phyloP scores from a whole-genome alignment of 768 basidiomycete genomes.

The Nidularia pulvinata region DNA sequence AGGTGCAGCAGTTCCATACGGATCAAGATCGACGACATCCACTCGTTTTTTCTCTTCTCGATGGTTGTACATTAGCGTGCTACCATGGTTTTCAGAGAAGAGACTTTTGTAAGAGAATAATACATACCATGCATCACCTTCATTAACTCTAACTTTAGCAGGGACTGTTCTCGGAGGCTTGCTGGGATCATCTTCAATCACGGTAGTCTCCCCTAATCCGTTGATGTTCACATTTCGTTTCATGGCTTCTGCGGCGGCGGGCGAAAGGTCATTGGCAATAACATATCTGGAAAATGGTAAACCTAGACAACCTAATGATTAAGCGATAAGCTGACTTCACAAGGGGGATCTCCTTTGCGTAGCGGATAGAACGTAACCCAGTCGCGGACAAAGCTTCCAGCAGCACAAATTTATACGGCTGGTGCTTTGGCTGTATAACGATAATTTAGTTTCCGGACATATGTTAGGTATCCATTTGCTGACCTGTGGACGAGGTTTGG shows the following conservation, averaged over 20 bases:
- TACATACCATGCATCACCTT: constrained; percentile 92
- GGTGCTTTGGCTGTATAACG: constrained; percentile 14
- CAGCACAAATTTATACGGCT: constrained; percentile 69
- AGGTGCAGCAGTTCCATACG: constrained; percentile 96
- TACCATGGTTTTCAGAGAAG: constrained; percentile 21
- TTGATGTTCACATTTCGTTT: constrained; percentile 84
- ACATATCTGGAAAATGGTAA: constrained; percentile 61
- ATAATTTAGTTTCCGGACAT: too few relatives aligned
- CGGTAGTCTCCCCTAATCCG: constrained; percentile 46
- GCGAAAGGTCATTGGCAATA: constrained; percentile 92
- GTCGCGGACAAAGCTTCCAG: constrained; percentile 97
- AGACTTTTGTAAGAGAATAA: neutral
- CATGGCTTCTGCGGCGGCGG: constrained; percentile 85
- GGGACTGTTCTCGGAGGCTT: constrained; percentile 8
- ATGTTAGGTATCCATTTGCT: too few relatives aligned
- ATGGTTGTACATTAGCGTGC: constrained; percentile 90
- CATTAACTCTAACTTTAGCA: constrained; percentile 76
- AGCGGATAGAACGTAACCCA: constrained; percentile 93
- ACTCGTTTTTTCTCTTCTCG: constrained; percentile 73
- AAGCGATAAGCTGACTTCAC: constrained; percentile 59
- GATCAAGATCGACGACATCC: constrained; percentile 97
- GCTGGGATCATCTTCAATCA: constrained; percentile 14
- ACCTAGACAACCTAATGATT: neutral
- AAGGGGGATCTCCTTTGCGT: constrained; percentile 95
- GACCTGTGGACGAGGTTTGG: too few relatives aligned